Evolutionary conservation across 2,329 filamentous ascomycete species (phyloP), one percentile per base, ranked within the genome.

Genomic region (Phoma sp.): DNA sequence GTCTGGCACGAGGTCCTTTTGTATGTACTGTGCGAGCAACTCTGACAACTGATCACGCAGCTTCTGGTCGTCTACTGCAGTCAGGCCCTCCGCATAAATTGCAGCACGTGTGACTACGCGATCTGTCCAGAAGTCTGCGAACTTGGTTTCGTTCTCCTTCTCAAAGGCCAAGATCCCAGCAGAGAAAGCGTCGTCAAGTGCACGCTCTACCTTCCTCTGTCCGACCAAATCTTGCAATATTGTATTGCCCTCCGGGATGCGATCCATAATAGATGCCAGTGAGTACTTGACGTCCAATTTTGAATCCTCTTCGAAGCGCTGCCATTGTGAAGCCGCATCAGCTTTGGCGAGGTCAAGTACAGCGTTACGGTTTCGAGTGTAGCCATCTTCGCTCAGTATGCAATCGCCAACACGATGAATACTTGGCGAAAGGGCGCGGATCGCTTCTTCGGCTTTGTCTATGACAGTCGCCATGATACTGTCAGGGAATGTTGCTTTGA

Each of bases 1-100:
- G 9, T 74, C 73, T 0, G 73, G 68, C 0, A 76, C 23, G 7
- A 76, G 64, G 5, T 76, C 74, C 47, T 69, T 71, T 14, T 59
- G 56, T 10, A 71, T 25, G 42, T 76, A 70, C 4, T 57, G 47
- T 4, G 65, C 52, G 3, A 76, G 60, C 3, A 76, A 43, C 6
- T 74, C 69, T 4, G 62, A 55, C 7, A 77, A 65, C 42, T 76
- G 73, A n/a, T 63, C 63, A 23, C 56, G 62, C 1, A 77, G 53
- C 38, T 72, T 76, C 11, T 56, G 21, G 25, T 75, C 74, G 0
- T 59, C 37, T 20, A 75, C 49, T 12, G 51, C 34, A 6, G 52
- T 29, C 4, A 74, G 45, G 2, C 64, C 71, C 3, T 64, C 51
- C 5, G n/a, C 57, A 49, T 76, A 73, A 28, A 67, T 61, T 10